phyloP scores from a whole-genome alignment of 2,329 filamentous ascomycete species.

The Trichoderma asperellum region DNA sequence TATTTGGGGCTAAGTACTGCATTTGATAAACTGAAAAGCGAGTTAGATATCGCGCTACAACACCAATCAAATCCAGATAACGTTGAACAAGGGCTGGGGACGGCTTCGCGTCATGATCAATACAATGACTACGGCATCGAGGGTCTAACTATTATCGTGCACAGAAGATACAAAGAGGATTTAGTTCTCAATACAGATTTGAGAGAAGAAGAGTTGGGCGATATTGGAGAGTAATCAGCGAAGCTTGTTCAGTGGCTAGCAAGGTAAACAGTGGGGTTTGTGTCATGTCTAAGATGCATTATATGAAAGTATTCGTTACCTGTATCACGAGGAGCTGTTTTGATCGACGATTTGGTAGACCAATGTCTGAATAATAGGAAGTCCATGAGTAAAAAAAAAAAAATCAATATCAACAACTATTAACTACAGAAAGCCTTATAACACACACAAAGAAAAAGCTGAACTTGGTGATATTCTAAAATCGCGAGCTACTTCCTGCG shows the following conservation, averaged over 20 bases:
- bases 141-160: constrained; percentile 56
- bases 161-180: constrained; percentile 54
- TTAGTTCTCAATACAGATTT: constrained; percentile 57
- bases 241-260: background rate
- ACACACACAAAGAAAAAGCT: background rate
- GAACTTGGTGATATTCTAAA: background rate
- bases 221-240: background rate
- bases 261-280: background rate
- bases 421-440: background rate
- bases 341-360: background rate
- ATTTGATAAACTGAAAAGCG: constrained; percentile 22
- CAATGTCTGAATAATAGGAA: background rate
- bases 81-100: background rate
- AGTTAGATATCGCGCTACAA: constrained; percentile 13
- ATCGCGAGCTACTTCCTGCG: background rate
- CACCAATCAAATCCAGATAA: background rate
- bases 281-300: constrained; percentile 2
- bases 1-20: constrained; percentile 25
- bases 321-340: background rate
- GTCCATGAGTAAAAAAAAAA: background rate
- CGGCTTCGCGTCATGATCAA: constrained; percentile 11
- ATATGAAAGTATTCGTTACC: constrained; percentile 5
- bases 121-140: constrained; percentile 49
- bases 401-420: background rate
- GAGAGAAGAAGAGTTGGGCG: constrained; percentile 16